Base-by-base conservation (phyloP, 495 filamentous ascomycete species). In the Podospora conica region DNA sequence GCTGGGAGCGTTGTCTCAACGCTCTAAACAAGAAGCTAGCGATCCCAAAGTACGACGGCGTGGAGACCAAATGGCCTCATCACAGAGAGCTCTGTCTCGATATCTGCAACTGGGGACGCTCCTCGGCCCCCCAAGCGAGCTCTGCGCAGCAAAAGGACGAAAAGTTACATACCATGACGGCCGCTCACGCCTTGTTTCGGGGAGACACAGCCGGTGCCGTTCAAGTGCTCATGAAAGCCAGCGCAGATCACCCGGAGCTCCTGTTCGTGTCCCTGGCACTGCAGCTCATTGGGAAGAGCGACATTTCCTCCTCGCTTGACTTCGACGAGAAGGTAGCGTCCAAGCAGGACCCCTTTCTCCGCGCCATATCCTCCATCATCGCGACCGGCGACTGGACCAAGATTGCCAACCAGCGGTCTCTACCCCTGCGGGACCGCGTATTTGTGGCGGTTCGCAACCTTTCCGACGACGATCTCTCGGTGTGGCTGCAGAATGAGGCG, bases 331-430 rank as follows among this genome's bases (percentile, higher is more conserved):
- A 68, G 12, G 75, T 81, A 11, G 80, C 79, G 25, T 82, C 79
- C 31, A 80, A 79, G 61, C 81, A 80, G 0, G 95, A 98, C 69
- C 91, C 93, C 0, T 97, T 96, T 71, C 85, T 95, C 10, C 87
- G 93, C 60, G 93, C 93, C 0, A 89, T 98, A 62, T 90, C 96
- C n/a, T 88, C 91, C n/a, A 87, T 92, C 61, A 92, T 97, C 60
- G 88, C 91, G 59, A 92, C 90, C 23, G 92, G 92, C 9, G 86
- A 96, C 73, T 98, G 95, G 95, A 80, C 85, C 27, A 85, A 86
- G 11, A 91, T 98, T 22, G 85, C 91, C 63, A 84, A 91, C 60
- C 93, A 97, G 73, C 81, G 82, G 4, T 91, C 92, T 29, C 83
- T 98, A 0, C 92, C 95, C 0, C 83, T 98, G 15, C 85, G 86